Evolutionary conservation across 169 alveolate species (phyloP), one percentile per base, ranked within the genome.

Genomic region (Plasmodium yoelii): DNA sequence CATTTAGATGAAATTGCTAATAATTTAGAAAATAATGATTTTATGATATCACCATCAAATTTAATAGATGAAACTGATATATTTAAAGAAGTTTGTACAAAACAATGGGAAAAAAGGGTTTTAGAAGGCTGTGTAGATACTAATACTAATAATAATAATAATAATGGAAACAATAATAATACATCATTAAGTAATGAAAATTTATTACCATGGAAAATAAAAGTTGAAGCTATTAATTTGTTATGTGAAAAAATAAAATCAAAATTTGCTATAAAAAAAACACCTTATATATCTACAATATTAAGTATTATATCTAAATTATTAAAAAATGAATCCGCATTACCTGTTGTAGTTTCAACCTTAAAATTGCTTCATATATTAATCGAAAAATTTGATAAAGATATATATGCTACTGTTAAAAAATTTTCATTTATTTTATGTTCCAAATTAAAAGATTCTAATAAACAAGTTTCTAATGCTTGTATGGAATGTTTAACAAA

Each of bases 141-240:
- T 13, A 70, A 26, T 15, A 39, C 5, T 39, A 60, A 22, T 24
- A 69, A 15, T n/a, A 59, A 26, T 24, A 56, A 24, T 34, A 56
- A 5, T n/a, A 46, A 19, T 28, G 51, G 18, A 9, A 77, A 51
- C 13, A 72, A 22, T 28, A 53, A 44, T 34, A 73, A 15, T 28
- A 59, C 46, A 15, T 73, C 73, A 18, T 69, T 84, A 19, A 84
- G 87, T 61, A 84, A 84, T 69, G 91, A 84, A 84, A 84, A 84
- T 34, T 60, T 84, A 65, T 18, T 84, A 39, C 91, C 91, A 8
- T 84, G 91, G 91, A 84, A 84, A 84, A 84, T 84, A 2, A 84
- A 84, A 84, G 91, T 84, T 22, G 91, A 84, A 84, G 91, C 91
- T 4, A 56, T 84, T 9, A 84, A 84, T 69, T 65, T 84, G n/a